A percentile compares a stretch with the other conserved stretches of the same genome.
phyloP scores from a whole-genome alignment of 768 basidiomycete species.

The Sarcodon aspratus region DNA sequence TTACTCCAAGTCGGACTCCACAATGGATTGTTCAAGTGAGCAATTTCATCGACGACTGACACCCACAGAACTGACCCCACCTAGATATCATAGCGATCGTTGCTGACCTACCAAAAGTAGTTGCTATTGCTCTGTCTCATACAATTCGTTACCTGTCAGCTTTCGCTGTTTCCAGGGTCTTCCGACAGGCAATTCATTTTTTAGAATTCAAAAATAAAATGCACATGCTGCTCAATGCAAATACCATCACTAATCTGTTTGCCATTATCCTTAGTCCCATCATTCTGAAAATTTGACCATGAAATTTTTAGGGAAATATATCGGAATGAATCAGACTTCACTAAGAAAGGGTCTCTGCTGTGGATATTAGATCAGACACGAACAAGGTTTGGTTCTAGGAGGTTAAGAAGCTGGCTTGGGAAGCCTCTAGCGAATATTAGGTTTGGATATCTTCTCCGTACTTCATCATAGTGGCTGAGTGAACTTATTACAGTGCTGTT shows the following conservation, averaged over 20 bases:
- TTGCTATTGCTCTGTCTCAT: constrained; percentile 65
- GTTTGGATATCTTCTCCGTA: constrained; percentile 21
- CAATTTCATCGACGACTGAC: not conserved
- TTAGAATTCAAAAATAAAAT: constrained; percentile 60
- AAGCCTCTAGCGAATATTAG: constrained; percentile 65
- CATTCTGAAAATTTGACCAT: not conserved
- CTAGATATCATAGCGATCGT: constrained; percentile 40
- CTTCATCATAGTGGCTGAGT: constrained; percentile 1
- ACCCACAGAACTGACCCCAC: not conserved
- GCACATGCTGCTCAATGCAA: constrained; percentile 83
- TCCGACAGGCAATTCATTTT: constrained; percentile 73
- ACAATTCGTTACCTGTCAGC: constrained; percentile 55
- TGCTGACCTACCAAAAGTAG: constrained; percentile 56
- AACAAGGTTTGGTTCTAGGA: constrained; percentile 80
- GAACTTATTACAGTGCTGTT: constrained; percentile 36
- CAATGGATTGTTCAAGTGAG: constrained; percentile 10
- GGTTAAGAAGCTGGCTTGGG: constrained; percentile 80
- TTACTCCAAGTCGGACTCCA: constrained; percentile 38
- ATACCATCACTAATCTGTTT: constrained; percentile 73
- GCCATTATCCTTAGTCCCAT: constrained; percentile 9
- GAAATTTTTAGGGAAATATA: constrained; percentile 60
- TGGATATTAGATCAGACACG: constrained; percentile 81
- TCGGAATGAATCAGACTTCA: constrained; percentile 77
- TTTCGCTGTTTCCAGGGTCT: constrained; percentile 71
- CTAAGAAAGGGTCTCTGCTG: constrained; percentile 63